phyloP scores from a whole-genome alignment of 176 grass and related monocot species.

The Aegilops sharonensis region DNA sequence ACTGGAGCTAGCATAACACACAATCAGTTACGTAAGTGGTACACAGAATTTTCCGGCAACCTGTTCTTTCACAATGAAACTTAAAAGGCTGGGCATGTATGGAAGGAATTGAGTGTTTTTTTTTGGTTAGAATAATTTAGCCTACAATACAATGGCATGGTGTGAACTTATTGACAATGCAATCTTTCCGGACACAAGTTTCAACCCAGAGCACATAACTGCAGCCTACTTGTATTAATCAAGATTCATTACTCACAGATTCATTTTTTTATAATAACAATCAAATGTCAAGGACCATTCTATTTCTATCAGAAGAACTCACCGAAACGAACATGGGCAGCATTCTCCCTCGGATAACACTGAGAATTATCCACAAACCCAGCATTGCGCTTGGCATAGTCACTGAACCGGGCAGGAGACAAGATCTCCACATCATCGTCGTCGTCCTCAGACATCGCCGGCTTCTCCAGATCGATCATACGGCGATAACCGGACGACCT shows the following conservation, averaged over 20 bases:
- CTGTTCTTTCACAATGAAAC: background rate
- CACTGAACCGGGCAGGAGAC: background rate
- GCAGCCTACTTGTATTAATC: background rate
- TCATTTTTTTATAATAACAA: background rate
- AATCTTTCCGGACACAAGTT: background rate
- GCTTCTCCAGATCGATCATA: conserved; percentile 50
- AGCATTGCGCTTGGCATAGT: background rate
- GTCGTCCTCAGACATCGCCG: conserved; percentile 19
- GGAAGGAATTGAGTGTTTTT: background rate
- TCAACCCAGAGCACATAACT: background rate
- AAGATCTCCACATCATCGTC: conserved; percentile 30
- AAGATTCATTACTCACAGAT: background rate
- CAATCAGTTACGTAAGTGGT: background rate
- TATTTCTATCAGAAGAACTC: background rate
- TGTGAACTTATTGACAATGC: background rate
- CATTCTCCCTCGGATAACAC: background rate
- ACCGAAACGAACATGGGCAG: background rate
- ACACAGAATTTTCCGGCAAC: background rate
- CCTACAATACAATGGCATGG: background rate
- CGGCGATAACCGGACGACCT: background rate
- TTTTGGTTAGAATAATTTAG: background rate
- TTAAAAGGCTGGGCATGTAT: background rate
- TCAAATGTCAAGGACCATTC: background rate
- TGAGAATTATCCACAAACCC: background rate
- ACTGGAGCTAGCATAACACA: background rate